phyloP scores from a whole-genome alignment of 257 asterid genomes.

The Voacanga thouarsii region DNA sequence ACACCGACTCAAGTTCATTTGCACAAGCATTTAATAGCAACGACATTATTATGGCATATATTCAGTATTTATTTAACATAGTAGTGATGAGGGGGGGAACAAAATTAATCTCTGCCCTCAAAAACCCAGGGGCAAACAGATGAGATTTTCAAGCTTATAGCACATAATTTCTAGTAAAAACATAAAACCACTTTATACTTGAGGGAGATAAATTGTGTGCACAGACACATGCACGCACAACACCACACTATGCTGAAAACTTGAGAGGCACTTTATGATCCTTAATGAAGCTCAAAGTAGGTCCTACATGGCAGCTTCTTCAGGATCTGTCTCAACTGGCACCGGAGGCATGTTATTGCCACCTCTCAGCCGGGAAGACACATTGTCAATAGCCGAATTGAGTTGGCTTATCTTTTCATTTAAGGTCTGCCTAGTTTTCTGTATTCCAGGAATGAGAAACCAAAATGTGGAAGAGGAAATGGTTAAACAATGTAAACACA shows the following conservation, averaged over 20 bases:
- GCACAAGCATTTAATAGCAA: not conserved
- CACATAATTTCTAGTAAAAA: not conserved
- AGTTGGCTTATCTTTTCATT: slow-evolving; percentile 72
- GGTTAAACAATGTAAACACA: not conserved
- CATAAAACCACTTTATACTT: not conserved
- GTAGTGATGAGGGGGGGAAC: not conserved
- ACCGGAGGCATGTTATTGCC: slow-evolving; percentile 46
- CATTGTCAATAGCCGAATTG: slow-evolving; percentile 85
- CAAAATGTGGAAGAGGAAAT: not conserved
- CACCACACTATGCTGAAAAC: too few species aligned
- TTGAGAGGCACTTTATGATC: slow-evolving; percentile 2
- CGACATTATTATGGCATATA: too few species aligned
- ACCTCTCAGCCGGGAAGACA: slow-evolving; percentile 79
- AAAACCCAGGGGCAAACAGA: not conserved
- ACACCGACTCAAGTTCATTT: not conserved
- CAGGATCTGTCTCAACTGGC: slow-evolving; percentile 59
- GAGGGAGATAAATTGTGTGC: not conserved
- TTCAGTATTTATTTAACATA: not conserved
- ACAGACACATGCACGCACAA: too few species aligned
- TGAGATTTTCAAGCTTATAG: not conserved
- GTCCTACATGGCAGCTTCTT: slow-evolving; percentile 52
- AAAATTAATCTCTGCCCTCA: not conserved
- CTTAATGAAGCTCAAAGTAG: not conserved
- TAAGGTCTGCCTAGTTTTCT: slow-evolving; percentile 75
- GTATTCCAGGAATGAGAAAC: slow-evolving; percentile 27